Conservation (phyloP, 2,329 filamentous ascomycete species). For the Aspergillus hiratsukae region DNA sequence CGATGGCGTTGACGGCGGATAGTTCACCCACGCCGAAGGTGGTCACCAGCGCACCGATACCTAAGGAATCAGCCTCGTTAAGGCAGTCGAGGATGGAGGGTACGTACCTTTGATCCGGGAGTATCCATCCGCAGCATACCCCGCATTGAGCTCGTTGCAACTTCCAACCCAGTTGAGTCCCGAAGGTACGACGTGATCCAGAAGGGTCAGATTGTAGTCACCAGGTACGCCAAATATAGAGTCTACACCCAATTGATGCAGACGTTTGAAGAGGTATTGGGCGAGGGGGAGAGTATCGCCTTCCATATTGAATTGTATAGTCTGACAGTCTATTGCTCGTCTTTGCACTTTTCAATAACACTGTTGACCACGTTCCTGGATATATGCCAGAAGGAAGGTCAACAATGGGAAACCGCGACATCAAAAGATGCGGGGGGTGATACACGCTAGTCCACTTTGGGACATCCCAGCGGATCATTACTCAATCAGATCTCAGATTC, state of each 20-base stretch:
- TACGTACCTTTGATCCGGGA: constrained; percentile 38
- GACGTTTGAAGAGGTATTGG: constrained; percentile 59
- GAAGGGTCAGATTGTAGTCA: constrained; percentile 65
- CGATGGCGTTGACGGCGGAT: constrained; percentile 68
- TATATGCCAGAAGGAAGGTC: not conserved
- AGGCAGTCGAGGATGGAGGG: not conserved
- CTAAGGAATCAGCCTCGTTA: not conserved
- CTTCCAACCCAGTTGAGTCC: constrained; percentile 62
- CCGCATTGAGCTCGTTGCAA: constrained; percentile 69
- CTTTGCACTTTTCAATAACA: not conserved
- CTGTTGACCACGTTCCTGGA: not conserved
- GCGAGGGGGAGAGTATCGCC: constrained; percentile 20
- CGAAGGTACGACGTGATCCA: constrained; percentile 60
- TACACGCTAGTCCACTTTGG: not conserved
- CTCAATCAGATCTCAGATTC: not conserved
- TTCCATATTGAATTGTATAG: not conserved
- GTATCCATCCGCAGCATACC: constrained; percentile 37
- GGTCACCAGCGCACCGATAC: constrained; percentile 25
- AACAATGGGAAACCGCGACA: not conserved
- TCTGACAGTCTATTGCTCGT: not conserved
- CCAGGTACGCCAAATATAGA: constrained; percentile 64
- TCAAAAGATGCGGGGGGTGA: not conserved
- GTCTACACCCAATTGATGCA: constrained; percentile 60
- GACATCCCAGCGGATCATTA: not conserved
- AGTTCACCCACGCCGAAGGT: constrained; percentile 57